phyloP scores from a whole-genome alignment of 2,329 filamentous ascomycete species.

The Aureobasidium sp. region DNA sequence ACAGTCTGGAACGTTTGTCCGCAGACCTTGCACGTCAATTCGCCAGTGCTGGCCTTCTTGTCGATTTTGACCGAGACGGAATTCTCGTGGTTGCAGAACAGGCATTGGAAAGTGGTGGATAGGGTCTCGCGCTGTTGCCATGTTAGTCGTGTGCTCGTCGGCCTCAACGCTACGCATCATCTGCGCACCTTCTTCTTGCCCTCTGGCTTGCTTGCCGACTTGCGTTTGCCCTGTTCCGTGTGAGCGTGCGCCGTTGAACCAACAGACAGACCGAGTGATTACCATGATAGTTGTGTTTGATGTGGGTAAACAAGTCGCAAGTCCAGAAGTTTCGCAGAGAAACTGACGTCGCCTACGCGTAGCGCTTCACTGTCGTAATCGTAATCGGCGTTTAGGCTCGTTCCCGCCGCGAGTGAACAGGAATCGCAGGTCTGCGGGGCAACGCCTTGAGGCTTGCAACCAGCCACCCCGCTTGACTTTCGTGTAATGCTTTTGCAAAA shows the following conservation, averaged over 20 bases:
- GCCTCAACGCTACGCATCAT: neutral
- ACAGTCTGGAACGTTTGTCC: constrained; percentile 87
- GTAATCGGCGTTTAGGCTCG: neutral
- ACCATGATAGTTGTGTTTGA: constrained; percentile 1
- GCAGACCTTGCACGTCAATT: constrained; percentile 83
- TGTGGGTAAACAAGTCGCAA: neutral
- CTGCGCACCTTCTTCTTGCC: constrained; percentile 67
- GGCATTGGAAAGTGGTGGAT: constrained; percentile 80
- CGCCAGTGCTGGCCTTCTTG: constrained; percentile 81
- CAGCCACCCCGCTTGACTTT: neutral
- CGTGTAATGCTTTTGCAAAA: too few relatives aligned
- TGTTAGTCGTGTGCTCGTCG: neutral
- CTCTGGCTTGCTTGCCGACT: constrained; percentile 69
- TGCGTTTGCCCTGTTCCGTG: constrained; percentile 70
- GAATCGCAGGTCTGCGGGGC: neutral
- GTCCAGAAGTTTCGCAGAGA: neutral
- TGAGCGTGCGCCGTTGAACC: neutral
- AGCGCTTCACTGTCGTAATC: neutral
- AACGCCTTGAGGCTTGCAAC: too few relatives aligned
- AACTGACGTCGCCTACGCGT: neutral
- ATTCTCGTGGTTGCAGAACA: constrained; percentile 98
- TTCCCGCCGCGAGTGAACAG: neutral
- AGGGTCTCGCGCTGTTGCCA: constrained; percentile 50
- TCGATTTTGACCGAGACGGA: constrained; percentile 86
- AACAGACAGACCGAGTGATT: neutral